A percentile compares a stretch with the other conserved stretches of the same genome.
phyloP scores from a whole-genome alignment of 2,329 filamentous ascomycete species.

The Monilinia fructicola region DNA sequence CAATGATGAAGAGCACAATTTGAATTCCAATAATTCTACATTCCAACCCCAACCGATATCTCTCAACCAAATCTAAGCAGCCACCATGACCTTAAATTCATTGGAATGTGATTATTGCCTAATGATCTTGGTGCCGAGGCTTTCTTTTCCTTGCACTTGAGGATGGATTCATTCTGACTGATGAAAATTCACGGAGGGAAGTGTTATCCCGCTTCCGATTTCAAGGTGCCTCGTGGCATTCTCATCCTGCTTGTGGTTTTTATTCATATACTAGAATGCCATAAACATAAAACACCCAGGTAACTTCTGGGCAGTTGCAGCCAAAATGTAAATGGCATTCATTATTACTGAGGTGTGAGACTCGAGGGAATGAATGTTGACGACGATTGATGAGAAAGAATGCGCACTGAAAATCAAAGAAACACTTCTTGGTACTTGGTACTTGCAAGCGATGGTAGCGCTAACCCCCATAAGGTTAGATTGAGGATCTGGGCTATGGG shows the following conservation, averaged over 20 bases:
- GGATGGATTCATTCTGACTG: not conserved
- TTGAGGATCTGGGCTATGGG: not conserved
- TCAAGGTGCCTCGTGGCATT: not conserved
- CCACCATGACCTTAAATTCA: not conserved
- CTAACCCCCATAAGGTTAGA: not conserved
- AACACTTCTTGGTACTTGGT: not conserved
- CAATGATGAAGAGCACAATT: not conserved
- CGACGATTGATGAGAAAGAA: too few species aligned
- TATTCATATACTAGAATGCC: not conserved
- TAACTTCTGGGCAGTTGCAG: too few species aligned
- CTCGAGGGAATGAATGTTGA: not conserved
- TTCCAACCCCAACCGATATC: not conserved
- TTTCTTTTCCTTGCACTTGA: not conserved
- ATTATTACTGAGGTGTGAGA: not conserved
- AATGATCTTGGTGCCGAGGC: slow-evolving; percentile 6
- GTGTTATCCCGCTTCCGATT: not conserved
- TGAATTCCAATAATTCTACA: slow-evolving; percentile 7
- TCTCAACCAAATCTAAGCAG: not conserved
- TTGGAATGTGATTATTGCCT: not conserved
- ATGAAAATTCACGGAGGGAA: not conserved
- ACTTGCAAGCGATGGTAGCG: not conserved
- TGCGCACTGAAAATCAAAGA: not conserved
- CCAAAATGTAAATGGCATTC: not conserved
- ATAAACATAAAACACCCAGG: too few species aligned
- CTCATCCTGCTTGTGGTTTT: not conserved